Base-by-base conservation (phyloP, 345 rosid species). In the Lepidium aucheri region DNA sequence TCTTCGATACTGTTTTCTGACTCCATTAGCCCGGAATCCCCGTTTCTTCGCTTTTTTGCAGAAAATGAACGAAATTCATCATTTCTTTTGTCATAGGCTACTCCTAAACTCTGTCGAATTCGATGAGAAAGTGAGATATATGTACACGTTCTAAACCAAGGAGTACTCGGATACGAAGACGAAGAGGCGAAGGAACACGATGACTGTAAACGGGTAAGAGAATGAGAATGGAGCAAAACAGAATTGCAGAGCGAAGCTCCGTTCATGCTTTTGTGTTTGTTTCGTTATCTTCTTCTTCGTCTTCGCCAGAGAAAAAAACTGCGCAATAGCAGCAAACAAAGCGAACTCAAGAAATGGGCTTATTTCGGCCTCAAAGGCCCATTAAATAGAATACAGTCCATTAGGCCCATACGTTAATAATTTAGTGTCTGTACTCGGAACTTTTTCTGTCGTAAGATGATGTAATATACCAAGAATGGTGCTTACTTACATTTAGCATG, bases 201-300 rank as follows among this genome's bases (percentile, higher is more conserved):
- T 36, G 65, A 58, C 4, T 22, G 45, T 10, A 24, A 63, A 47
- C 39, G 72, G 30, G 43, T 26, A 16, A 26, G 55, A 36, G 65
- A 32, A 59, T 44, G 69, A 40, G 65, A 60, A 22, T 39, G 47
- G 16, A 75, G 59, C 35, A 65, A 49, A n/a, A 64, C 36, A 47
- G 78, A 73, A 49, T 75, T 67, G 35, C 76, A 59, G 32, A 69
- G 58, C 0, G 77, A 53, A 63, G 77, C 50, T 55, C 75, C 68
- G 66, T 64, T 71, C 46, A 68, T 39, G 64, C 8, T 47, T 34
- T 17, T 71, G 50, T 63, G 68, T 44, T 36, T 44, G 30, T 68
- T 26, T 75, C 62, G 60, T 73, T 65, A 73, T 73, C 71, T 50
- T 56, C 76, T 58, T 65, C 76, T 13, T 9, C 49, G 5, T 53